Base-by-base conservation (phyloP, 2,329 filamentous ascomycete species). In the Alternaria hordeiaustralica region DNA sequence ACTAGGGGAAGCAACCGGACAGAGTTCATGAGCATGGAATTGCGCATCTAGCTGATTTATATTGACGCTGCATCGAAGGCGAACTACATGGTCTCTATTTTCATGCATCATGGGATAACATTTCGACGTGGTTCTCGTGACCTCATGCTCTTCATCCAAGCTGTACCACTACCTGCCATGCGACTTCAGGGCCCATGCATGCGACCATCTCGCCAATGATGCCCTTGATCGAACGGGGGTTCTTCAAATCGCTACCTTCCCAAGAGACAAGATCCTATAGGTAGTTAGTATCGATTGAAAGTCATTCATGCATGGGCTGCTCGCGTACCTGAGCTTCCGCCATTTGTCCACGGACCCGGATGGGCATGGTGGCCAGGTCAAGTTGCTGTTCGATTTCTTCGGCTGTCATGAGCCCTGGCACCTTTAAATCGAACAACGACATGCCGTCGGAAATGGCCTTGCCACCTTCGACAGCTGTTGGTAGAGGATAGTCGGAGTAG, bases 121-220 rank as follows among this genome's bases (percentile, higher is more conserved):
- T 36, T 20, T 58, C 15, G 7, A 26, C 8, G 23, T 36, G 5
- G 18, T 25, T 23, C n/a, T 26, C 12, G 3, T 15, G 6, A 46
- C 20, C 43, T 20, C 11, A 18, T 41, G 3, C 13, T 13, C n/a
- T 18, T 68, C 46, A 73, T 9, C 74, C 68, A 55, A 91, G 86
- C 70, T 90, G 86, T 13, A 93, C 78, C 45, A 89, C 87, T 18
- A 92, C 81, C 55, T 84, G 81, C 20, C 78, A 80, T 47, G 88
- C 82, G 53, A 90, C 75, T 46, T 90, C 87, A 2, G 85, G 82
- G 0, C 92, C 92, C 47, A 93, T 78, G 11, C 87, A 87, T 4
- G 90, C 89, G 4, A 89, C 86, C 55, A 93, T 75, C 66, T 93
- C 90, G 1, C 88, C 90, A 61, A 94, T 84, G 36, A 85, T 83